A percentile compares a stretch with the other conserved stretches of the same genome.
Conservation (phyloP, 2,329 filamentous ascomycete genomes). For the Fusarium sp. region DNA sequence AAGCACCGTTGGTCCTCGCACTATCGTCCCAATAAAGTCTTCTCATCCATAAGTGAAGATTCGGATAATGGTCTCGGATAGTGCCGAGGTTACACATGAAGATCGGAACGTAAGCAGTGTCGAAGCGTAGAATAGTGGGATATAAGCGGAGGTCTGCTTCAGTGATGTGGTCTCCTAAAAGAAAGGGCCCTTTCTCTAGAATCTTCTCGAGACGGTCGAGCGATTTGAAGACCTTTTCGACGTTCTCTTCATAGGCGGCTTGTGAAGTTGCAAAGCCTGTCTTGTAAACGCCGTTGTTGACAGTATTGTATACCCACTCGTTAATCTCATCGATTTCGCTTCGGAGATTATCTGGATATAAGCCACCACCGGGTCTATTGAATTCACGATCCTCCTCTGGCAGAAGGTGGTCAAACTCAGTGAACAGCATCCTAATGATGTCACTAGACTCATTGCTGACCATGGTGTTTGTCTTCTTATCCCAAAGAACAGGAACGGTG, state of each 20-base stretch:
- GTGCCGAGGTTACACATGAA: conserved; percentile 74
- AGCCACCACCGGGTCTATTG: conserved; percentile 63
- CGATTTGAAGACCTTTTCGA: conserved; percentile 70
- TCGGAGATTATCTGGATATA: conserved; percentile 67
- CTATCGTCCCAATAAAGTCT: conserved; percentile 76
- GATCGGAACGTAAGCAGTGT: conserved; percentile 75
- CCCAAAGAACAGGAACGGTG: conserved; percentile 80
- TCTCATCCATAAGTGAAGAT: conserved; percentile 76
- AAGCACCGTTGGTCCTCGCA: conserved; percentile 64
- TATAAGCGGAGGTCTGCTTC: conserved; percentile 78
- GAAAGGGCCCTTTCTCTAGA: conserved; percentile 65
- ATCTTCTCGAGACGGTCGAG: conserved; percentile 74
- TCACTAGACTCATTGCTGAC: conserved; percentile 88
- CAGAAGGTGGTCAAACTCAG: conserved; percentile 74
- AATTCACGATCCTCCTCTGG: conserved; percentile 65
- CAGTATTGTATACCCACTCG: conserved; percentile 71
- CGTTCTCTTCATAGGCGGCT: conserved; percentile 72
- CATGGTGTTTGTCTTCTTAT: conserved; percentile 75
- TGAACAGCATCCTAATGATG: conserved; percentile 87
- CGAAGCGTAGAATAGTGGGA: conserved; percentile 76
- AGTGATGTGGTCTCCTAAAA: conserved; percentile 73
- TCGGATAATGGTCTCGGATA: conserved; percentile 73
- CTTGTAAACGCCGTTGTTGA: conserved; percentile 65
- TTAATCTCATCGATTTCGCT: conserved; percentile 74
- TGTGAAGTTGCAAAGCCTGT: conserved; percentile 76